These are phyloP conservation scores for Solanum sejunctum DNA, from an alignment of 257 asterid species.

Conservation along the genomic window DNA sequence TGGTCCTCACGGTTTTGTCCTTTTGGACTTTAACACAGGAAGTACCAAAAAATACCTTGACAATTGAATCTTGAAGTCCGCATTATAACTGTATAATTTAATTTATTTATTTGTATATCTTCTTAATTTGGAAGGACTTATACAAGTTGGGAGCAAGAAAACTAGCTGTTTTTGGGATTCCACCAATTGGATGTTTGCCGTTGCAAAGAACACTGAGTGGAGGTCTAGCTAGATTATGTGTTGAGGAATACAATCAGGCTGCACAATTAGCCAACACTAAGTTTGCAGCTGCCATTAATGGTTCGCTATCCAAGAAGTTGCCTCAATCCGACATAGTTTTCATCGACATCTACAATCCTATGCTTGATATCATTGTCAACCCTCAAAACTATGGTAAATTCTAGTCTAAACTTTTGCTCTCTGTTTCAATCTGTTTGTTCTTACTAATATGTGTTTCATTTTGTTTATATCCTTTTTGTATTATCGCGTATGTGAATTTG, in stretches of 20 bases:
- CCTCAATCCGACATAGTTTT: constrained; percentile 26
- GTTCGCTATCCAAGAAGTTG: constrained; percentile 16
- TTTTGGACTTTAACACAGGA: not conserved
- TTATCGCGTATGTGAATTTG: not conserved
- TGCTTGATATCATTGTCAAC: constrained; percentile 36
- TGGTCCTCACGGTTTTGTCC: not conserved
- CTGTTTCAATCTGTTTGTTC: not conserved
- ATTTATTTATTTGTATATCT: not conserved
- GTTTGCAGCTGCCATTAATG: constrained; percentile 20
- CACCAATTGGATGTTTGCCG: constrained; percentile 71
- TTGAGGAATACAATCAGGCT: constrained; percentile 22
- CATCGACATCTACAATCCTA: constrained; percentile 32
- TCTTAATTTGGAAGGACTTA: constrained; percentile 30
- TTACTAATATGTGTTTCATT: not conserved
- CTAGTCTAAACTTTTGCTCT: no score
- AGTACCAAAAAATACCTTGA: not conserved
- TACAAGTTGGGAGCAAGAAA: constrained; percentile 45
- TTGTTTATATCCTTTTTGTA: not conserved
- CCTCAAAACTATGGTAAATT: constrained; percentile 17
- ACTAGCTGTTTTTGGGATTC: constrained; percentile 45
- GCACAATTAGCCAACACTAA: constrained; percentile 33
- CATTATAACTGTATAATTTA: no score
- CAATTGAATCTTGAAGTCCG: not conserved
- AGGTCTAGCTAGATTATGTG: constrained; percentile 35
- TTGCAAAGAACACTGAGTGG: constrained; percentile 61